Conservation (phyloP, 139 green algal species). For the Edaphochlamys debaryana region DNA sequence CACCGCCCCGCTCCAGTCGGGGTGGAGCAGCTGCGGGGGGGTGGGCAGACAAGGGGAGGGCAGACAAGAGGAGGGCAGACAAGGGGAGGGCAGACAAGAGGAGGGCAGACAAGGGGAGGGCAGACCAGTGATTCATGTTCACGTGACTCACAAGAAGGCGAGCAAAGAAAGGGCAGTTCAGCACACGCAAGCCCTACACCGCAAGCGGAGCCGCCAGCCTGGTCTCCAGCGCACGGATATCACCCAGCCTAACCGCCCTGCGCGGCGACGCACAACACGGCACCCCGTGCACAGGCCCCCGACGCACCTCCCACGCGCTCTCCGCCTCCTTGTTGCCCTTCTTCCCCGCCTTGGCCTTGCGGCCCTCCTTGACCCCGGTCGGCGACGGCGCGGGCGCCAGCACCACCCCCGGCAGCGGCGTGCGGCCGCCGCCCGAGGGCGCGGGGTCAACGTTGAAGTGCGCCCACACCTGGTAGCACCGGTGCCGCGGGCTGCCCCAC, state of each 20-base stretch:
- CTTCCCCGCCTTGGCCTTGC: neutral
- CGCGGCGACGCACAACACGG: too few relatives aligned
- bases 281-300: too few relatives aligned
- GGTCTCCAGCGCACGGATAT: too few relatives aligned
- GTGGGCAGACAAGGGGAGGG: too few relatives aligned
- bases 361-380: neutral
- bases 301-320: slow-evolving; percentile 22
- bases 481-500: neutral
- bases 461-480: slow-evolving; percentile 36
- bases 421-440: neutral
- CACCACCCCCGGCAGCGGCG: neutral
- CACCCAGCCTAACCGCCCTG: too few relatives aligned
- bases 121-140: neutral
- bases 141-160: neutral
- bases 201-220: too few relatives aligned
- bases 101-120: too few relatives aligned
- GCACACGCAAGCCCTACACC: too few relatives aligned
- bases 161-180: neutral
- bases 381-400: neutral
- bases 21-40: neutral
- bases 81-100: too few relatives aligned
- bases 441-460: too few relatives aligned
- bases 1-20: slow-evolving; percentile 35
- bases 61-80: too few relatives aligned
- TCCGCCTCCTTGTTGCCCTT: neutral